Percentiles rank a stretch among this genome's conserved stretches.
Conservation (phyloP, 2,329 filamentous ascomycete species). For the Cercospora berteroae region DNA sequence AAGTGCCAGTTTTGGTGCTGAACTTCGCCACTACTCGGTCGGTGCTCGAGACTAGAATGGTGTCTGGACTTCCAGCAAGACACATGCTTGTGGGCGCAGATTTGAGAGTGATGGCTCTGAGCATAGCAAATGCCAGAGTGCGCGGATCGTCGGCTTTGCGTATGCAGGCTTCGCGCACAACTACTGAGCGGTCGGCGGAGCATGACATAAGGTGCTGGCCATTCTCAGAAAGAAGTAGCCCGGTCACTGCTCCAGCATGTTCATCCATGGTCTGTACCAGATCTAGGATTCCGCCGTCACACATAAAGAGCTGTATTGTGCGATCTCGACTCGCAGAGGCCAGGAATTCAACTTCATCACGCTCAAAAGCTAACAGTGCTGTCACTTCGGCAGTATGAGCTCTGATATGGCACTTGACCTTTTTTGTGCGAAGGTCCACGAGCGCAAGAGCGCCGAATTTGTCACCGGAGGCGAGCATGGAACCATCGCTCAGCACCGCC, state of each 20-base stretch:
- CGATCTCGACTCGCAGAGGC: slow-evolving; percentile 85
- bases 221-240: slow-evolving; percentile 71
- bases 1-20: slow-evolving; percentile 59
- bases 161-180: slow-evolving; percentile 74
- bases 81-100: slow-evolving; percentile 83
- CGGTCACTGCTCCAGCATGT: slow-evolving; percentile 81
- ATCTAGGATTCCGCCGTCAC: slow-evolving; percentile 50
- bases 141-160: slow-evolving; percentile 60
- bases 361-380: slow-evolving; percentile 70
- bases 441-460: slow-evolving; percentile 71
- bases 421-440: slow-evolving; percentile 60
- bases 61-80: slow-evolving; percentile 60
- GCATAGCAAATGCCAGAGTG: slow-evolving; percentile 72
- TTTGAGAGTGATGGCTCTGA: slow-evolving; percentile 76
- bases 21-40: slow-evolving; percentile 61
- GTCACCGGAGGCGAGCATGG: slow-evolving; percentile 77
- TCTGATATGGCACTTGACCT: slow-evolving; percentile 69
- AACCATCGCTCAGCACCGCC: slow-evolving; percentile 59
- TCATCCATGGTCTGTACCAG: slow-evolving; percentile 90
- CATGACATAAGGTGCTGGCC: slow-evolving; percentile 71
- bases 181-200: slow-evolving; percentile 82
- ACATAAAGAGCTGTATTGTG: slow-evolving; percentile 84
- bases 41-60: slow-evolving; percentile 59
- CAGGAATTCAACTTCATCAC: slow-evolving; percentile 62
- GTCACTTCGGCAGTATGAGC: slow-evolving; percentile 85